A percentile compares a stretch with the other conserved stretches of the same genome.
phyloP scores from a whole-genome alignment of 2,329 filamentous ascomycete species.

The Cordyceps sp. region DNA sequence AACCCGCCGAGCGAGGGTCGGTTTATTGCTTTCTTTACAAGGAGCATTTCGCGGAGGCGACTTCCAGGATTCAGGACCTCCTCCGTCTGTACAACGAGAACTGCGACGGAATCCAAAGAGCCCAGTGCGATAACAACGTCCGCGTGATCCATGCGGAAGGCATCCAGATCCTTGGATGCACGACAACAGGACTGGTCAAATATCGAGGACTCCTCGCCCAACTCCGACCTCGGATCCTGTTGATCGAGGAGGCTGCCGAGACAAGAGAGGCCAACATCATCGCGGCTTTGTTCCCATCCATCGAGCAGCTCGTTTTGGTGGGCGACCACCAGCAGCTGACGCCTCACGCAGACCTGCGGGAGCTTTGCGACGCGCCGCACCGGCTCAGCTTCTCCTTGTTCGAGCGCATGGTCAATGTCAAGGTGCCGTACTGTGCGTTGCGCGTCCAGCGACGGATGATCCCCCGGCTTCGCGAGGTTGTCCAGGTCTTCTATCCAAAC shows the following conservation, averaged over 20 bases:
- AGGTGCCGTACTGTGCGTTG: conserved; percentile 46
- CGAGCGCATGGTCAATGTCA: conserved; percentile 54
- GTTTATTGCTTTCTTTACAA: conserved; percentile 51
- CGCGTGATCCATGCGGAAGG: conserved; percentile 16
- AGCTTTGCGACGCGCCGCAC: conserved; percentile 43
- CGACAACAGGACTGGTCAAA: conserved; percentile 68
- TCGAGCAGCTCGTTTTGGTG: conserved; percentile 40
- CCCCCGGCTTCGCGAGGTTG: conserved; percentile 24
- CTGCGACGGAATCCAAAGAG: conserved; percentile 35
- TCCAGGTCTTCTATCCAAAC: conserved; percentile 29
- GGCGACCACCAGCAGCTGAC: conserved; percentile 71
- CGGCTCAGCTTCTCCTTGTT: conserved; percentile 63
- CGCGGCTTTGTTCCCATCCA: conserved; percentile 30
- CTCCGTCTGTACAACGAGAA: conserved; percentile 29
- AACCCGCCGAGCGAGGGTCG: conserved; percentile 34
- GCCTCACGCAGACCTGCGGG: conserved; percentile 46
- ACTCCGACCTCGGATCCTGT: conserved; percentile 47
- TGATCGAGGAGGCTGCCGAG: conserved; percentile 72
- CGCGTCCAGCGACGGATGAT: conserved; percentile 48
- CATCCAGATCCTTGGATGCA: conserved; percentile 44
- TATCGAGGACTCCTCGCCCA: conserved; percentile 55
- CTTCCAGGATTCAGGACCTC: conserved; percentile 27
- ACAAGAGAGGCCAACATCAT: conserved; percentile 47
- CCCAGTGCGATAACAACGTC: conserved; percentile 41
- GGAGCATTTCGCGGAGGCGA: conserved; percentile 29